phyloP scores from a whole-genome alignment of 352 stramenopile species.

The Phytophthora aleatoria region DNA sequence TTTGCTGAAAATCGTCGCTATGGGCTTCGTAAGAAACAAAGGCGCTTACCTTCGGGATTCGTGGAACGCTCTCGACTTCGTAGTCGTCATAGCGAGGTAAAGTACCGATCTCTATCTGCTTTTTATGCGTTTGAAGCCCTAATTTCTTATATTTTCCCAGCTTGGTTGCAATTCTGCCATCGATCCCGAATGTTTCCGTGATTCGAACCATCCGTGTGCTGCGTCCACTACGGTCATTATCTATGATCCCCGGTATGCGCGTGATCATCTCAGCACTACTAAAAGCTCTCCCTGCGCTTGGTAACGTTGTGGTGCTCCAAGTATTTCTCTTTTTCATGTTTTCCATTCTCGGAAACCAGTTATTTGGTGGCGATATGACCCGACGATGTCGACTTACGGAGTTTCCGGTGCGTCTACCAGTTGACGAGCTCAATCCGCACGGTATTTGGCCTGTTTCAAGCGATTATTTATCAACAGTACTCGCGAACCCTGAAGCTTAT shows the following conservation, averaged over 20 bases:
- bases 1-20: conserved; percentile 89
- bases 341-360: conserved; percentile 86
- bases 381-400: conserved; percentile 78
- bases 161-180: conserved; percentile 54
- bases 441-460: conserved; percentile 14
- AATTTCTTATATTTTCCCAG: conserved; percentile 26
- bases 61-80: conserved; percentile 93
- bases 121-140: background rate
- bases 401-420: conserved; percentile 64
- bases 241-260: conserved; percentile 81
- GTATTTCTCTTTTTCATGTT: conserved; percentile 92
- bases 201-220: conserved; percentile 90
- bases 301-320: conserved; percentile 86
- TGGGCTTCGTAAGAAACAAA: conserved; percentile 67
- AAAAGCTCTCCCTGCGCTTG: conserved; percentile 79
- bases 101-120: background rate
- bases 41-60: conserved; percentile 82
- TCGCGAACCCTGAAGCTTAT: conserved; percentile 41
- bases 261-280: conserved; percentile 81
- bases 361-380: conserved; percentile 83
- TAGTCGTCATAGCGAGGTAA: conserved; percentile 91
- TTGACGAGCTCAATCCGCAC: conserved; percentile 31
- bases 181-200: conserved; percentile 68
- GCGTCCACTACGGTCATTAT: conserved; percentile 87
- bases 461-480: conserved; percentile 27